Base-by-base conservation (phyloP, 768 basidiomycete species). In the Termitomyces sp. region DNA sequence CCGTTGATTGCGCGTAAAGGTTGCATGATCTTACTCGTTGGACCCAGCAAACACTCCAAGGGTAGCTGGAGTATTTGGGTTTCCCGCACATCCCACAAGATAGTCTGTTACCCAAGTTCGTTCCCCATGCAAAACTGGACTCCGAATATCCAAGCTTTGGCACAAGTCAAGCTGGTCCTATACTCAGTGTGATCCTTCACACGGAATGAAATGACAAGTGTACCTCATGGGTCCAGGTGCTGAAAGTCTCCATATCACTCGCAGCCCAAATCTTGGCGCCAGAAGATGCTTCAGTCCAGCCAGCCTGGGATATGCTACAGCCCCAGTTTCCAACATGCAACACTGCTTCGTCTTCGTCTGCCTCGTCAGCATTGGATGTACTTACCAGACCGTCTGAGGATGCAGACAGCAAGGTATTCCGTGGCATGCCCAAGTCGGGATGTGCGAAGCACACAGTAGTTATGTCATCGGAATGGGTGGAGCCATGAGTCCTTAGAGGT, bases 221-320 rank as follows among this genome's bases (percentile, higher is more conserved):
- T 57, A 87, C 90, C 71, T 92, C 88, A 46, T 70, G 70, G 27
- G 85, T 81, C 95, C 94, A 98, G 14, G 82, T 78, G 55, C 89
- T 88, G 61, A 95, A 89, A 0, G 90, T 93, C 70, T 98, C 94
- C 94, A 97, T 97, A 72, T 97, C 95, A 61, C 91, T 94, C 11
- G 84, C 80, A 23, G 87, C 88, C 93, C 94, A 97, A 8, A 94
- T 75, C 46, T 68, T 72, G 30, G 72, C 72, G 16, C 60, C 65
- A 5, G 64, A 60, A 30, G 69, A 48, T 19, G 66, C 59, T 19
- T 73, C 66, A 50, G 81, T 78, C 87, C 85, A 89, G 1, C 86
- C 92, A 7, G 82, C 84, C 65, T 90, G 88, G 0, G 88, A 86
- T 57, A 92, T 73, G 64, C 87, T 92, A 64, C 84, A 85, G 2